phyloP scores from a whole-genome alignment of 352 stramenopile species.

The Pythium dissotocum region DNA sequence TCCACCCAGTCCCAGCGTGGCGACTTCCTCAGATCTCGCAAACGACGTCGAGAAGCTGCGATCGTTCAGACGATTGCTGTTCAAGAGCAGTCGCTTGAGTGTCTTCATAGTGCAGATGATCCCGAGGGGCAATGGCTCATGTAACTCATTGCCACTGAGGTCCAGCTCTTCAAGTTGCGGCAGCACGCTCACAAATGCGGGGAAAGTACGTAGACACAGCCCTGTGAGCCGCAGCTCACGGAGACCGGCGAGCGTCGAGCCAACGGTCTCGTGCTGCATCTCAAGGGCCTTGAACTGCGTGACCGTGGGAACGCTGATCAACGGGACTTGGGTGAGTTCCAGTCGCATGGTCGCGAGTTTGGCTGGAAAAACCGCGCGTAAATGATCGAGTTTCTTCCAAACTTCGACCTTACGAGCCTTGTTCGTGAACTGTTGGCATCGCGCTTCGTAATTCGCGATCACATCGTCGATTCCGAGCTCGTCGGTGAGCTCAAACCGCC shows the following conservation, averaged over 20 bases:
- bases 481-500: conserved; percentile 39
- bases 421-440: conserved; percentile 28
- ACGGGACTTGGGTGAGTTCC: conserved; percentile 4
- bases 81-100: conserved; percentile 37
- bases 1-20: background rate
- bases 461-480: conserved; percentile 18
- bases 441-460: conserved; percentile 33
- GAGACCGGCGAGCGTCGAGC: conserved; percentile 5
- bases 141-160: conserved; percentile 38
- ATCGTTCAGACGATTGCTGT: conserved; percentile 39
- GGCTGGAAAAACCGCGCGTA: conserved; percentile 3
- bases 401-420: conserved; percentile 30
- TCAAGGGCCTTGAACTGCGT: background rate
- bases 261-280: background rate
- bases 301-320: background rate
- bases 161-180: conserved; percentile 34
- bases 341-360: conserved; percentile 14
- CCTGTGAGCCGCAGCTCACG: conserved; percentile 20
- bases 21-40: background rate
- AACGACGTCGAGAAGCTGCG: background rate
- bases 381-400: conserved; percentile 44
- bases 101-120: conserved; percentile 17
- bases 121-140: conserved; percentile 16
- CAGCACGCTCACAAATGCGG: conserved; percentile 24
- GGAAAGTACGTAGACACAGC: conserved; percentile 29